These are phyloP conservation scores for Calocera cornea DNA, from an alignment of 768 basidiomycete genomes.

Conservation along the genomic window DNA sequence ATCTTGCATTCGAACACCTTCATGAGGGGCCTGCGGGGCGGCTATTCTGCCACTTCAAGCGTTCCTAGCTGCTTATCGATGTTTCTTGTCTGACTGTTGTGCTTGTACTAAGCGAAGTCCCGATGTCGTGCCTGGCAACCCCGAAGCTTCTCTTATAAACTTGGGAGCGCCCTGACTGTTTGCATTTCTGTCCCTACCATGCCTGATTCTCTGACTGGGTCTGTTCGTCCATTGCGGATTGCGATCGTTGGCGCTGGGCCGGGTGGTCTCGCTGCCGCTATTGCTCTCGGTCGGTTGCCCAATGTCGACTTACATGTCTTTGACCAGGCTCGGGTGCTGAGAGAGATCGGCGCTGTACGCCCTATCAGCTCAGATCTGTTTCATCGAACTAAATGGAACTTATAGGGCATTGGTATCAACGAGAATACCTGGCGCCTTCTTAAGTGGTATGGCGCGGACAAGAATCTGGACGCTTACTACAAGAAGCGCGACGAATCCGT, in stretches of 20 bases:
- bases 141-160: neutral
- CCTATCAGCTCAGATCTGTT: neutral
- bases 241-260: constrained; percentile 1
- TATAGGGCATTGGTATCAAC: constrained; percentile 1
- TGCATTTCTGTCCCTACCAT: neutral
- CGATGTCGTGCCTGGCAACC: neutral
- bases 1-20: neutral
- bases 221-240: neutral
- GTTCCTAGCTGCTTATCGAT: neutral
- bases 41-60: neutral
- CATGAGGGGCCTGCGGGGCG: neutral
- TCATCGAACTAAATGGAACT: neutral
- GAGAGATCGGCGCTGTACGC: neutral
- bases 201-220: neutral
- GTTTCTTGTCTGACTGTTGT: neutral
- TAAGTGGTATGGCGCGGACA: constrained; percentile 1
- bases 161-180: neutral
- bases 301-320: neutral
- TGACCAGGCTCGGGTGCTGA: neutral
- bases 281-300: neutral
- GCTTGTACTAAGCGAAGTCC: neutral
- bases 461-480: neutral
- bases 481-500: neutral
- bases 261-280: neutral
- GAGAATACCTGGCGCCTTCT: neutral